Evolutionary conservation across 805 yeast species (phyloP).

Genomic region (Ogataea philodendri): DNA sequence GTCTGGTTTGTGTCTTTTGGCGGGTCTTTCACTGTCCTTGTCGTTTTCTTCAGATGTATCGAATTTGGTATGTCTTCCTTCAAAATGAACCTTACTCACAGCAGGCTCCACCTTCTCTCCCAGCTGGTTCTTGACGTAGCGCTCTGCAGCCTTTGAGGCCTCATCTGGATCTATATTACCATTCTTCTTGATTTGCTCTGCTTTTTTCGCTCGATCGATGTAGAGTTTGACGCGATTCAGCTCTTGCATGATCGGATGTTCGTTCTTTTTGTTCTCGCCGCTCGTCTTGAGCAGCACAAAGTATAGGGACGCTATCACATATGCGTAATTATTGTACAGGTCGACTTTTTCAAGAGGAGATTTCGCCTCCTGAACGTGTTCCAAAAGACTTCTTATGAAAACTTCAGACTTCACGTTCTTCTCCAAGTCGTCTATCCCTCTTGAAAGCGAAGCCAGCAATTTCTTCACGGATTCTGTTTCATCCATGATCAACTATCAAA

Average conservation of each 20-base stretch:
- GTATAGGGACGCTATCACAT: constrained; percentile 53
- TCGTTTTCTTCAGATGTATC: constrained; percentile 16
- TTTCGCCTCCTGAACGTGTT: constrained; percentile 25
- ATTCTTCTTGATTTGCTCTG: constrained; percentile 31
- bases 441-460: constrained; percentile 39
- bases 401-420: constrained; percentile 36
- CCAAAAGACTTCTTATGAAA: constrained; percentile 40
- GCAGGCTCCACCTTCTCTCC: constrained; percentile 40
- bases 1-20: constrained; percentile 5
- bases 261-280: constrained; percentile 51
- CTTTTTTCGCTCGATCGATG: constrained; percentile 54
- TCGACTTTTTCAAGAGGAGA: constrained; percentile 33
- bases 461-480: constrained; percentile 41
- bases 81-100: constrained; percentile 49
- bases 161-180: constrained; percentile 20
- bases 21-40: constrained; percentile 2
- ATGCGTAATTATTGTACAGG: constrained; percentile 40
- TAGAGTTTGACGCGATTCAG: constrained; percentile 64
- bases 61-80: constrained; percentile 55
- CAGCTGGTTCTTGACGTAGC: constrained; percentile 33
- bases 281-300: constrained; percentile 57
- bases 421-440: constrained; percentile 37
- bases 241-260: constrained; percentile 67
- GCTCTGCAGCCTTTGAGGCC: constrained; percentile 43
- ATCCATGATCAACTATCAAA: constrained; percentile 40